Evolutionary conservation across 108 stramenopile genomes (phyloP).

Genomic region (Cyclotella baltica): DNA sequence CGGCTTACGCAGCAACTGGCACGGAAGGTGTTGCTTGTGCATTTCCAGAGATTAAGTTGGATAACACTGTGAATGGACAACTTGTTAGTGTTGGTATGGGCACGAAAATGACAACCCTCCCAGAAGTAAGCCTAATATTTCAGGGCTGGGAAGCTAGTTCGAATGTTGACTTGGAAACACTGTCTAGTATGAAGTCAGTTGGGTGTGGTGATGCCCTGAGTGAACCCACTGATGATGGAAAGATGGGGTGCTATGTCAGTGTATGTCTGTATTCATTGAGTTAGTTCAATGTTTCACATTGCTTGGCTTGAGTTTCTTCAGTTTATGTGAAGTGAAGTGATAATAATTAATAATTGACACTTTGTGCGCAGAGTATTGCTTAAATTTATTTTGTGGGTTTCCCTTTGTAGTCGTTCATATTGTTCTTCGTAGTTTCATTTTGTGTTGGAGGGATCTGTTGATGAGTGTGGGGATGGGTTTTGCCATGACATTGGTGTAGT

Average conservation of each 20-base stretch:
- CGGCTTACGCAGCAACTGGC: neutral
- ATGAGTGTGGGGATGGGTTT: no score
- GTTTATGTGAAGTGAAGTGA: no score
- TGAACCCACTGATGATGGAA: neutral
- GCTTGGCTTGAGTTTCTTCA: no score
- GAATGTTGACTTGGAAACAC: neutral
- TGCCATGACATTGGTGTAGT: no score
- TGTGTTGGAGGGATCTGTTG: no score
- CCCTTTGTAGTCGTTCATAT: no score
- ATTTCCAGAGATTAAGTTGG: neutral
- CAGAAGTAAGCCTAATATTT: neutral
- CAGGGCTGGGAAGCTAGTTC: constrained; percentile 8
- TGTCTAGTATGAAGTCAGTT: constrained; percentile 1
- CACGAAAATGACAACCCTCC: neutral
- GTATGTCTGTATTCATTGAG: constrained; percentile 3
- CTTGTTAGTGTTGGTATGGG: constrained; percentile 1
- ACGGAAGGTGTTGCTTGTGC: neutral
- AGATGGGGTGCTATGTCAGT: constrained; percentile 8
- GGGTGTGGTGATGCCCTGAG: constrained; percentile 1
- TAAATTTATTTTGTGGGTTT: no score
- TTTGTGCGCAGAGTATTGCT: no score
- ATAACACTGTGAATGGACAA: neutral
- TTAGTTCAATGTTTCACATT: no score
- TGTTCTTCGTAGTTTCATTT: no score
- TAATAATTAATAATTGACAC: no score